Conservation (phyloP, 768 basidiomycete species). For the Fomitopsis pulvina region DNA sequence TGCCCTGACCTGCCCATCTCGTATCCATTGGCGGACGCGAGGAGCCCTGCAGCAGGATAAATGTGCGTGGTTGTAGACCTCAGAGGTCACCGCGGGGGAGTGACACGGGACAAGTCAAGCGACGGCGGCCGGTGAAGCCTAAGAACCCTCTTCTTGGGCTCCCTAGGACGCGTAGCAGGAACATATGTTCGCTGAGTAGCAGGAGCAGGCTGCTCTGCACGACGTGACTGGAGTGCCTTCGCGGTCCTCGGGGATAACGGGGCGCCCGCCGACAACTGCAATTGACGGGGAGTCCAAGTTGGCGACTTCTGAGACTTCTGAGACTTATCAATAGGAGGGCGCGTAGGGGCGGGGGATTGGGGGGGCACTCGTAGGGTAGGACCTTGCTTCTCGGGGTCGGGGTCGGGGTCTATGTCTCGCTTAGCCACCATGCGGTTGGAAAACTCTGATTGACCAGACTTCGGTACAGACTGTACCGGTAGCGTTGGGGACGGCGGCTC, state of each 20-base stretch:
- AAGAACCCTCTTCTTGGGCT: conserved; percentile 1
- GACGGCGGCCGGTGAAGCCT: conserved; percentile 1
- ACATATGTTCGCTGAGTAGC: not conserved
- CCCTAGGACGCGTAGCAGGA: not conserved
- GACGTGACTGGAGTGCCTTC: not conserved
- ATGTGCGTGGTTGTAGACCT: not conserved
- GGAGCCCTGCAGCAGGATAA: not conserved
- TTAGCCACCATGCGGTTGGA: conserved; percentile 8
- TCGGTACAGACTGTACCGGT: conserved; percentile 24
- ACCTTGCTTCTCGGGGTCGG: conserved; percentile 5
- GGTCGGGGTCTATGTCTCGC: not conserved
- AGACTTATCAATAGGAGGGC: not conserved
- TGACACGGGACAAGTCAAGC: not conserved
- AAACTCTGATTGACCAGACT: conserved; percentile 7
- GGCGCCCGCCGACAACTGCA: not conserved
- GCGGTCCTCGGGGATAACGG: not conserved
- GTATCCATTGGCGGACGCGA: not conserved
- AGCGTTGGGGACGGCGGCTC: conserved; percentile 29
- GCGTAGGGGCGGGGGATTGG: not conserved
- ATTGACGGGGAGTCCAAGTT: not conserved
- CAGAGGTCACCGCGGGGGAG: not conserved
- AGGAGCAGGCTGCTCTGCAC: not conserved
- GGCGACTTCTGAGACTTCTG: not conserved
- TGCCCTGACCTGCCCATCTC: not conserved
- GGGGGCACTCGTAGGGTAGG: not conserved